These are phyloP conservation scores for Syncephalastrum monosporum DNA, from an alignment of 371 early-diverging fungal genomes.

Conservation along the genomic window DNA sequence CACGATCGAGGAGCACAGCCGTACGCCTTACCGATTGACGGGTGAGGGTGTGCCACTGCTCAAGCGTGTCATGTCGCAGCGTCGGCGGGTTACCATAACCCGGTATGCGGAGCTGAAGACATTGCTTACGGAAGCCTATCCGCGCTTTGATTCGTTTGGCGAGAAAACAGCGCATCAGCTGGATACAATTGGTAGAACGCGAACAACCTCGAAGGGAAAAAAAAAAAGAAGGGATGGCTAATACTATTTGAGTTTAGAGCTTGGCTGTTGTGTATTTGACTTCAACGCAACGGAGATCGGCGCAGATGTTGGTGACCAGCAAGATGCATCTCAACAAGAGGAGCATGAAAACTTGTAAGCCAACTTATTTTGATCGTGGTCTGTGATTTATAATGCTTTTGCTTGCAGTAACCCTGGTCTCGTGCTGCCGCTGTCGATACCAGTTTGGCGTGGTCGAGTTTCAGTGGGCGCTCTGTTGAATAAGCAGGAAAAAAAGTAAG, in stretches of 20 bases:
- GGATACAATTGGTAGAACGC: too few relatives aligned
- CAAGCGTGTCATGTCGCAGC: constrained; percentile 50
- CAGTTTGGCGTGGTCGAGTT: constrained; percentile 75
- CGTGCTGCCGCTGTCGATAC: constrained; percentile 53
- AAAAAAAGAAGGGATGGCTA: constrained; percentile 24
- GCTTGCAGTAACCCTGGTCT: constrained; percentile 26
- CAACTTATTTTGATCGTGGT: constrained; percentile 6
- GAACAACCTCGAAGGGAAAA: constrained; percentile 19
- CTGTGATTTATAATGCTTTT: not conserved
- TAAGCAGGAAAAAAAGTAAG: constrained; percentile 66
- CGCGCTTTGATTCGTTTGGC: constrained; percentile 49
- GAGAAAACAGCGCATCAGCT: constrained; percentile 4
- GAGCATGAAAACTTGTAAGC: constrained; percentile 22
- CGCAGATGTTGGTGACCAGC: too few relatives aligned
- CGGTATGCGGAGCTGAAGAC: constrained; percentile 42
- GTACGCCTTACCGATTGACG: constrained; percentile 75
- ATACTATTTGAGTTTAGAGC: constrained; percentile 6
- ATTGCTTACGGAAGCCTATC: constrained; percentile 62
- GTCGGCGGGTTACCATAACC: constrained; percentile 41
- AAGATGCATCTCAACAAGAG: not conserved
- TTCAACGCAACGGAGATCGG: constrained; percentile 42
- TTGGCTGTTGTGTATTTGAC: constrained; percentile 56
- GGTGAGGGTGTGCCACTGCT: constrained; percentile 77
- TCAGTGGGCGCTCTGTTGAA: constrained; percentile 72
- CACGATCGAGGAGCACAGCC: constrained; percentile 17